phyloP scores from a whole-genome alignment of 176 grass and related monocot genomes.

The Oryza coarctata region DNA sequence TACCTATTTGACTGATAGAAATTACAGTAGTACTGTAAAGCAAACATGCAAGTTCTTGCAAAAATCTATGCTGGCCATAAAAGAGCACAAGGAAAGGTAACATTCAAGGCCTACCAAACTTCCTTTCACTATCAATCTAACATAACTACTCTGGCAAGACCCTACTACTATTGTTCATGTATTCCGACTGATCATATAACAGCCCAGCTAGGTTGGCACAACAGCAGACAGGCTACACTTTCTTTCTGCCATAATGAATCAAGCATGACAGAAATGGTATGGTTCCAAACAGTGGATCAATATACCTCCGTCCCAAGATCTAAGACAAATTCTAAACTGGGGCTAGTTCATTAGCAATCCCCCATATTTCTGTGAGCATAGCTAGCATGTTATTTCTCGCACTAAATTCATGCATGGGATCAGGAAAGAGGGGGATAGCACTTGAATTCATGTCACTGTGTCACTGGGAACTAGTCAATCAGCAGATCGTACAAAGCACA shows the following conservation, averaged over 20 bases:
- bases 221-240: constrained; percentile 16
- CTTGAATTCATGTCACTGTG: not conserved
- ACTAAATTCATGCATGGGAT: constrained; percentile 11
- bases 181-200: constrained; percentile 12
- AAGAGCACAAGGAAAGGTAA: constrained; percentile 36
- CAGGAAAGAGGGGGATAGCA: not conserved
- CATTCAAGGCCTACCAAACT: constrained; percentile 45
- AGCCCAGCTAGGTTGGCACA: constrained; percentile 27
- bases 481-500: constrained; percentile 3
- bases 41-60: constrained; percentile 1
- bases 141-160: constrained; percentile 40
- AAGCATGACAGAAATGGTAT: constrained; percentile 33
- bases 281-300: constrained; percentile 25
- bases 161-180: constrained; percentile 41
- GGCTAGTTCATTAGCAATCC: constrained; percentile 5
- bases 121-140: constrained; percentile 41
- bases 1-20: not conserved
- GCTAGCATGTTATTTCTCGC: not conserved
- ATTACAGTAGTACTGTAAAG: constrained; percentile 29
- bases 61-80: constrained; percentile 4
- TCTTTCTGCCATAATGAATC: constrained; percentile 32
- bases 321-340: constrained; percentile 4
- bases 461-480: constrained; percentile 21
- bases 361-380: not conserved
- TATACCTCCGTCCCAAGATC: constrained; percentile 24